Evolutionary conservation across 2,329 filamentous ascomycete genomes (phyloP), one percentile per base, ranked within the genome.

Genomic region (Monilinia vaccinii-corymbosi): DNA sequence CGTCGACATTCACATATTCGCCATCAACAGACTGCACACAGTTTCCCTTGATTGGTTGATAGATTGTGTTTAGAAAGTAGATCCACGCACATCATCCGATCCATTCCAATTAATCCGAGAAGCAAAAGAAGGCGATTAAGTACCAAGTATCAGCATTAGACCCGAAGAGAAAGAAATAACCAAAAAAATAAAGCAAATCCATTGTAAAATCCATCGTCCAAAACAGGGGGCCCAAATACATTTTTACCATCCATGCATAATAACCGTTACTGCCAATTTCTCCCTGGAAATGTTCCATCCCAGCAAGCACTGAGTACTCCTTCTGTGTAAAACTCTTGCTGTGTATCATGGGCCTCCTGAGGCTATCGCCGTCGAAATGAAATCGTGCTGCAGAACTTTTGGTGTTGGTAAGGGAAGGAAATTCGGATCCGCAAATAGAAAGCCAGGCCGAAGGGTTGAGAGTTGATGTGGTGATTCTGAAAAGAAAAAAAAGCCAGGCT

Each of bases 141-240:
- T 40, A 40, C n/a, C 14, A 16, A 32, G 10, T 21, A n/a, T 14
- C 18, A 44, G 28, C 16, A 31, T 7, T 7, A 4, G 2, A 6
- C 28, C 7, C 28, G 1, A 52, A 52, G 9, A 31, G 18, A 28
- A 14, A 42, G 16, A 23, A 21, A n/a, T 40, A 40, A 9, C 38
- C 38, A 40, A 13, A 44, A 44, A 23, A 3, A n/a, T n/a, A 36
- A 16, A 53, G 16, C 36, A 31, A 31, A 42, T 18, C 18, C 50
- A 53, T 44, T 25, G 38, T 32, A 4, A 53, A 53, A 55, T 23
- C 51, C 51, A 55, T 55, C 38, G 38, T 44, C 13, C 28, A 23
- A 23, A 32, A 55, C 38, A 55, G 51, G 28, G 25, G 38, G 18
- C 51, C 51, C 40, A 42, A 44, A 55, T 53, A 55, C 51, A 55